A percentile compares a stretch with the other conserved stretches of the same genome.
Conservation (phyloP, 805 yeast species). For the Monosporozyma siamensis region DNA sequence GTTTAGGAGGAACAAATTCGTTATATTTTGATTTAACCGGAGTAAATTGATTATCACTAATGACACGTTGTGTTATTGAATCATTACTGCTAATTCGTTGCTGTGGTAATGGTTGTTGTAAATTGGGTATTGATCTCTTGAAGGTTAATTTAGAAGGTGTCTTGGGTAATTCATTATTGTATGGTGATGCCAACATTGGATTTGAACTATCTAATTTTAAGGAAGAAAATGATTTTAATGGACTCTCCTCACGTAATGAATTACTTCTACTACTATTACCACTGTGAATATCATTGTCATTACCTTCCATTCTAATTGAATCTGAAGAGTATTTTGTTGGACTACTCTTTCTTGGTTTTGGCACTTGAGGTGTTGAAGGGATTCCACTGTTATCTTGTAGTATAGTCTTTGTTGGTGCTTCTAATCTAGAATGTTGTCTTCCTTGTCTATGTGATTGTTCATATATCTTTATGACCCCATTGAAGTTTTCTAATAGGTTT, state of each 20-base stretch:
- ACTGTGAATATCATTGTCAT: background rate
- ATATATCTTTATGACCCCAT: conserved; percentile 18
- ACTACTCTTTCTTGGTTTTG: conserved; percentile 23
- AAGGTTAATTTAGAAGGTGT: conserved; percentile 4
- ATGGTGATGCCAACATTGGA: conserved; percentile 9
- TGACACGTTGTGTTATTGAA: conserved; percentile 5
- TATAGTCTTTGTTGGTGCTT: background rate
- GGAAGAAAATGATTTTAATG: conserved; percentile 9
- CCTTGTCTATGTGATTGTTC: conserved; percentile 8
- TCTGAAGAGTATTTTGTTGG: conserved; percentile 14
- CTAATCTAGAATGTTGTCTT: conserved; percentile 3
- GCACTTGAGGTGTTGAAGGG: conserved; percentile 14
- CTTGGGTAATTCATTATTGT: background rate
- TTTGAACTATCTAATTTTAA: background rate
- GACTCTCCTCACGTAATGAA: conserved; percentile 5
- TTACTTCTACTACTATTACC: background rate
- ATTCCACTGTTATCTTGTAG: background rate
- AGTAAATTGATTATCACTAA: background rate
- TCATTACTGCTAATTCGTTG: conserved; percentile 14
- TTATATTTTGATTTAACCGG: background rate
- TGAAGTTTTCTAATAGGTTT: conserved; percentile 46
- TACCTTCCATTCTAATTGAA: background rate
- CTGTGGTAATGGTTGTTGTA: conserved; percentile 5
- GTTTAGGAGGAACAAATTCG: background rate
- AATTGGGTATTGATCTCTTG: background rate